Evolutionary conservation across 2,329 filamentous ascomycete species (phyloP).

Genomic region (Botrytis paeoniae): DNA sequence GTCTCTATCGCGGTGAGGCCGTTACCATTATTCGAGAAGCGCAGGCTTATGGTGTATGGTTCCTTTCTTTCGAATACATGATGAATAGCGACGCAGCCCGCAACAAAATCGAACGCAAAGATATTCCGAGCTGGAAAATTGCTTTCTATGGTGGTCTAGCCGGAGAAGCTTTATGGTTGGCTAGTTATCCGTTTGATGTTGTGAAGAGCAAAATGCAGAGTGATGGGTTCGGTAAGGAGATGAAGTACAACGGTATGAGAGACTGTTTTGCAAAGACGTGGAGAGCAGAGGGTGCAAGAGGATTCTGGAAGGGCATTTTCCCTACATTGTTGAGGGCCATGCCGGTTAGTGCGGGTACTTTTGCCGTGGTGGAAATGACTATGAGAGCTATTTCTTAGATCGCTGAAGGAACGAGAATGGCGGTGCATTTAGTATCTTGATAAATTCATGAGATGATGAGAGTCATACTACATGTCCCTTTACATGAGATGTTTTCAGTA

Average conservation of each 20-base stretch:
- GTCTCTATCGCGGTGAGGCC: constrained; percentile 81
- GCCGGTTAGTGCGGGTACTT: constrained; percentile 97
- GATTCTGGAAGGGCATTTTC: constrained; percentile 93
- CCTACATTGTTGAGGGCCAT: constrained; percentile 91
- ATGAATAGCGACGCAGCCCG: constrained; percentile 86
- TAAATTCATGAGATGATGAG: background rate
- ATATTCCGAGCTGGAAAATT: constrained; percentile 80
- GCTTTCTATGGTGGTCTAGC: constrained; percentile 90
- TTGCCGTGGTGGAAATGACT: constrained; percentile 74
- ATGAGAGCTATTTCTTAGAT: constrained; percentile 56
- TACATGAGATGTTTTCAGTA: background rate
- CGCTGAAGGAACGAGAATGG: background rate
- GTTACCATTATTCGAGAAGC: constrained; percentile 88
- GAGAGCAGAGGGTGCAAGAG: constrained; percentile 69
- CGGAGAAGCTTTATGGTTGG: constrained; percentile 89
- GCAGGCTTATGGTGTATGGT: constrained; percentile 95
- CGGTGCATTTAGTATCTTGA: background rate
- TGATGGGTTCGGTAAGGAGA: constrained; percentile 74
- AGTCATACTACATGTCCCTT: background rate
- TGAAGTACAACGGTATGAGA: constrained; percentile 77
- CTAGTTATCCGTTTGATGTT: constrained; percentile 93
- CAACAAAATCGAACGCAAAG: constrained; percentile 70
- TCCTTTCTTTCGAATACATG: constrained; percentile 89
- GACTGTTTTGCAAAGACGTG: constrained; percentile 87
- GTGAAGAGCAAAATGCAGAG: constrained; percentile 99